Conservation (phyloP, 257 asterid species). For the Solanum virginianum region DNA sequence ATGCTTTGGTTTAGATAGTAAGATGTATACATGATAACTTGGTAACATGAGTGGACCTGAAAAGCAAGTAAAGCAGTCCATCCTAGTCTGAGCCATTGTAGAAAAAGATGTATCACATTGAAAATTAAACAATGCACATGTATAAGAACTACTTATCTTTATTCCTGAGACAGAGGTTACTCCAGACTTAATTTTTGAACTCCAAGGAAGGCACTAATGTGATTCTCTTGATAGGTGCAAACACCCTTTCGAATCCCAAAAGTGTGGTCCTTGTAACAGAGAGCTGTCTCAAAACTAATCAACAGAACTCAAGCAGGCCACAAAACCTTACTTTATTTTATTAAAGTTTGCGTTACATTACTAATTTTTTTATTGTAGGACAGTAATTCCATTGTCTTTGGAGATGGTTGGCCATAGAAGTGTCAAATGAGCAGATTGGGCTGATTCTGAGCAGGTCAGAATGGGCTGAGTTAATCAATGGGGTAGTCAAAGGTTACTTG, state of each 20-base stretch:
- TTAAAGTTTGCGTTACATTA: not conserved
- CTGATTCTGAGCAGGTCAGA: not conserved
- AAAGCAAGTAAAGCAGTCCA: not conserved
- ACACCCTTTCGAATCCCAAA: not conserved
- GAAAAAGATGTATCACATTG: not conserved
- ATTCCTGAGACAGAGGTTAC: not conserved
- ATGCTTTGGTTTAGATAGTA: not conserved
- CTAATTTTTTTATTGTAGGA: not conserved
- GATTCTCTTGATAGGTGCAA: not conserved
- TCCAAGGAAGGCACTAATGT: not conserved
- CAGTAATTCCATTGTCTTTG: not conserved
- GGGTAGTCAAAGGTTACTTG: not conserved
- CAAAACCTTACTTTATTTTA: not conserved
- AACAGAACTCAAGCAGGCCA: not conserved
- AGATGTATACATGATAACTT: not conserved
- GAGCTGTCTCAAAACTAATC: not conserved
- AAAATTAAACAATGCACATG: not conserved
- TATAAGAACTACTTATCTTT: not conserved
- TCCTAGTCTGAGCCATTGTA: not conserved
- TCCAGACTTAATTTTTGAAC: not conserved
- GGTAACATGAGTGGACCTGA: not conserved
- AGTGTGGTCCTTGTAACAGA: not conserved
- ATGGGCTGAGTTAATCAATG: not conserved
- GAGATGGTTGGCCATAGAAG: not conserved
- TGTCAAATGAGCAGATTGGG: not conserved